phyloP scores from a whole-genome alignment of 1,284 basidiomycete genomes.

The Malassezia psittaci region DNA sequence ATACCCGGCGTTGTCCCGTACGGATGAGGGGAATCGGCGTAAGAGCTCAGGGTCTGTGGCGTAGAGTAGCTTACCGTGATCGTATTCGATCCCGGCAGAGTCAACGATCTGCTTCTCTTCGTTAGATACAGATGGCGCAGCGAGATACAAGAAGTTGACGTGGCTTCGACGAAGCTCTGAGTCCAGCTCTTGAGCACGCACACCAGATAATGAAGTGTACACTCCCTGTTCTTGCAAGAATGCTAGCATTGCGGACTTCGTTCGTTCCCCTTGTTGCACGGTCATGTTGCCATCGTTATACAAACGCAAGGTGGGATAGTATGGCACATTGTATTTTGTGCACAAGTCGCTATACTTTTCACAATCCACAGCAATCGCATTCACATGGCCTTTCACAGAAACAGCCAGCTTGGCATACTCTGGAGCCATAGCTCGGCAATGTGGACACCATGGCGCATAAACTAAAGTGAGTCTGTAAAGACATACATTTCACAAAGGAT shows the following conservation, averaged over 20 bases:
- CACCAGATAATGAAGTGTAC: conserved; percentile 19
- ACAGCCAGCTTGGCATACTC: conserved; percentile 28
- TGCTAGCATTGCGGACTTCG: conserved; percentile 31
- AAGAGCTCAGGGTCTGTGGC: conserved; percentile 25
- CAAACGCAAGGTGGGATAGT: conserved; percentile 36
- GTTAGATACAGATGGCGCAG: neutral
- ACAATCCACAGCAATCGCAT: conserved; percentile 42
- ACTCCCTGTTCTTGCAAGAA: conserved; percentile 35
- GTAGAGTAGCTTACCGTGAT: conserved; percentile 11
- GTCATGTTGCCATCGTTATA: conserved; percentile 29
- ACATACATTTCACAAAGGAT: conserved; percentile 40
- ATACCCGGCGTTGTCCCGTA: conserved; percentile 12
- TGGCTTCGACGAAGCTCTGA: neutral
- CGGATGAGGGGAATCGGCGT: conserved; percentile 17
- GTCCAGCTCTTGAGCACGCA: conserved; percentile 21
- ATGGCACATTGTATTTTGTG: conserved; percentile 21
- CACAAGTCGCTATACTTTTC: conserved; percentile 29
- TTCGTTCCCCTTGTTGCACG: conserved; percentile 30
- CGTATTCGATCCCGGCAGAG: conserved; percentile 17
- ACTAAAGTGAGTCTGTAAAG: conserved; percentile 4
- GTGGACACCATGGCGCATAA: conserved; percentile 46
- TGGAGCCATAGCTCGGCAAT: conserved; percentile 40
- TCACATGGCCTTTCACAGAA: conserved; percentile 33
- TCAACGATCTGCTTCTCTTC: conserved; percentile 19
- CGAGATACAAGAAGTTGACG: conserved; percentile 30